phyloP scores from a whole-genome alignment of 2,329 filamentous ascomycete species.

The Diaporthe ampelina region DNA sequence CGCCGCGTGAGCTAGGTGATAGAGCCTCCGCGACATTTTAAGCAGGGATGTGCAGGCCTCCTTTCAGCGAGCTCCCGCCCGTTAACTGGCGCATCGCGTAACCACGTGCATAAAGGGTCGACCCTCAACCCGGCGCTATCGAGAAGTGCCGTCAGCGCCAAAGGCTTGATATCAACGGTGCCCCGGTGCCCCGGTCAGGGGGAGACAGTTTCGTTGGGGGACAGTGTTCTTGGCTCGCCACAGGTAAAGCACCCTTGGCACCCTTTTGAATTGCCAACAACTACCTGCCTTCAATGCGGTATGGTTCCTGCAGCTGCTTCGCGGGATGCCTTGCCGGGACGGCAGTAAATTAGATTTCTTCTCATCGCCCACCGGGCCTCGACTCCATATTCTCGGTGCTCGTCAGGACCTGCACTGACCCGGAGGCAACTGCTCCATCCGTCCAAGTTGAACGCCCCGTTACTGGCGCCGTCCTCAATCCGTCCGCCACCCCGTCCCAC shows the following conservation, averaged over 20 bases:
- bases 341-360: constrained; percentile 18
- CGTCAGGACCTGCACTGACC: constrained; percentile 8
- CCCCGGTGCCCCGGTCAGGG: neutral
- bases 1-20: neutral
- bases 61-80: neutral
- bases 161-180: constrained; percentile 8
- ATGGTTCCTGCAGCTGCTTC: constrained; percentile 16
- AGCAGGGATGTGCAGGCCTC: neutral
- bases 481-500: neutral
- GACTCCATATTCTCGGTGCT: constrained; percentile 16
- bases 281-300: neutral
- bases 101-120: neutral
- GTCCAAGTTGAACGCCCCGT: neutral
- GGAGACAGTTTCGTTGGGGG: neutral
- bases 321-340: constrained; percentile 6
- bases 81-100: neutral
- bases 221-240: constrained; percentile 4
- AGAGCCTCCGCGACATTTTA: constrained; percentile 16
- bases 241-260: neutral
- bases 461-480: neutral
- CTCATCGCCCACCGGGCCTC: constrained; percentile 9
- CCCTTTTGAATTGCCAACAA: neutral
- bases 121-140: neutral
- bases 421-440: constrained; percentile 21
- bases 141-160: neutral